Evolutionary conservation across 768 basidiomycete species (phyloP), one percentile per base, ranked within the genome.

Genomic region (Fomitopsis serialis): DNA sequence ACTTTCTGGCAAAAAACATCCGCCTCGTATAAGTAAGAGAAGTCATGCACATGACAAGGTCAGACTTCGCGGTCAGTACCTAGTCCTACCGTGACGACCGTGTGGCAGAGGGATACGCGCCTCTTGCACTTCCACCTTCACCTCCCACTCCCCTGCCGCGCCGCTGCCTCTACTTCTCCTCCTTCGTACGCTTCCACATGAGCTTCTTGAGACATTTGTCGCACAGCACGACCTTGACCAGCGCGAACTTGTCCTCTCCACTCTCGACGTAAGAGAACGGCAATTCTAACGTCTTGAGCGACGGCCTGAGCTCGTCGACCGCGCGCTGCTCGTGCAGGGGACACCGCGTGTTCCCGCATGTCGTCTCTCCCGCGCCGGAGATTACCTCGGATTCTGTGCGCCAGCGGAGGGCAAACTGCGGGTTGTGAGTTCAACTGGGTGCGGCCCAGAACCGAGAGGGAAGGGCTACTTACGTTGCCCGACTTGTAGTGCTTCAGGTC

Each of bases 401-500:
- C 96, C 96, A 98, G 13, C 96, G 85, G 4, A 98, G 78, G 0
- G 93, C 84, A 65, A 98, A 87, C 86, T 94, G 23, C 36, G 42
- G 15, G 22, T 15, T 17, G 22, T 53, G 29, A 1, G 23, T 11
- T 44, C 47, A 19, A 43, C 10, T 15, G 17, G 2, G 23, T 24
- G 29, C 52, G 21, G 15, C 6, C 7, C 7, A 19, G 13, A 15
- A 6, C 6, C 29, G 37, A 43, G 7, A 13, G 22, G 36, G 46
- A 19, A 23, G 25, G 6, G 15, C 8, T 50, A 66, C 85, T 58
- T 56, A 95, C 92, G 55, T 89, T 87, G 15, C 92, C 90, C 0
- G 88, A 84, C 72, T 93, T 97, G 76, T 91, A 97, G 65, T 98
- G 96, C 72, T 98, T 98, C 55, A 98, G 73, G 70, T 98, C 92